Base-by-base conservation (phyloP, 148 eudicot species). In the Chenopodium formosanum region DNA sequence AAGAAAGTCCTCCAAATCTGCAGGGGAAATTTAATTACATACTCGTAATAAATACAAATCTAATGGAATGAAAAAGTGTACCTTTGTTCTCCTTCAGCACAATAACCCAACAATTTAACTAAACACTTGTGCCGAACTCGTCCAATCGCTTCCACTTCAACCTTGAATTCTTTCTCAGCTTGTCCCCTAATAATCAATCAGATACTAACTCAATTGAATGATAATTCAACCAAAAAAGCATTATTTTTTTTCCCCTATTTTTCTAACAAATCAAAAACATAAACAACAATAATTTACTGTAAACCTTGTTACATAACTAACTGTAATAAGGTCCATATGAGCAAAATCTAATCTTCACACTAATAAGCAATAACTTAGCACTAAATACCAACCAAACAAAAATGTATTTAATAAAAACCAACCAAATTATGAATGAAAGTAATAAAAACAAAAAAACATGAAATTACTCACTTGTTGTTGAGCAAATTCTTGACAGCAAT, bases 81-180 rank as follows among this genome's bases (percentile, higher is more conserved):
- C 92, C 94, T 88, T 73, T 91, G 87, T 44, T 90, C 92, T 80
- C 94, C 94, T 90, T 91, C 94, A 32, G 92, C 94, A 69, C 94
- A 91, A 82, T 87, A 91, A 7, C 94, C 94, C 44, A 90, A 74
- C 85, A 91, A 86, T 75, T 91, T 88, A 77, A 90, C 90, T 29
- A 91, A 84, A 89, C 88, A 87, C 86, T 90, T 91, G 77, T 91
- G 94, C 71, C 94, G 77, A 69, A 91, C 92, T 67, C 94, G 84
- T 25, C 94, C 94, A 79, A 91, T 91, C 34, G 90, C 91, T 85
- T 91, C 94, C 46, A 91, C 94, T 81, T 91, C 94, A 63, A 90
- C 94, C 72, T 85, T 87, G 71, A 91, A 91, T 75, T 91, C 94
- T 84, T 82, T 90, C 80, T 90, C 94, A 78, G 94, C 94, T 82